These are phyloP conservation scores for Pseudocercospora cruenta DNA, from an alignment of 2,329 filamentous ascomycete species.

Conservation along the genomic window DNA sequence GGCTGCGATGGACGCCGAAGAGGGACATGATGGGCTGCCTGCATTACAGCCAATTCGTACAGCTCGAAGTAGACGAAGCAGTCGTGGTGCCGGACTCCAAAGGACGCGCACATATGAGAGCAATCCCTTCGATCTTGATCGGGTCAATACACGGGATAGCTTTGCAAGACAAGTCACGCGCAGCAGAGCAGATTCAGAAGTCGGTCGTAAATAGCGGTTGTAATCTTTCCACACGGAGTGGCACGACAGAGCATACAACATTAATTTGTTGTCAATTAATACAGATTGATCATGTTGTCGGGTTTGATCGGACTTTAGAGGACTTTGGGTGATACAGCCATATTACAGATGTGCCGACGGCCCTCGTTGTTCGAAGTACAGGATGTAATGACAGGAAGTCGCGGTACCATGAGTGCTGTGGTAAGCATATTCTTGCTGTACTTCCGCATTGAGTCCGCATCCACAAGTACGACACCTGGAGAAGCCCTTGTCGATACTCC, in stretches of 20 bases:
- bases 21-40: background rate
- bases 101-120: constrained; percentile 28
- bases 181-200: constrained; percentile 1
- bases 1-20: background rate
- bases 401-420: no score
- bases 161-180: constrained; percentile 36
- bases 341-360: no score
- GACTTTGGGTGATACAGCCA: no score
- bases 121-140: constrained; percentile 55
- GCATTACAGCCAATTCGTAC: background rate
- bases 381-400: no score
- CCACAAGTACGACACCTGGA: no score
- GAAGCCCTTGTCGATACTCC: no score
- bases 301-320: no score
- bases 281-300: no score
- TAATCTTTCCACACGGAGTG: background rate
- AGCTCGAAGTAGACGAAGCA: background rate
- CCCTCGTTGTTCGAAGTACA: no score
- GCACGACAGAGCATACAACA: background rate
- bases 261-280: background rate
- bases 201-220: background rate
- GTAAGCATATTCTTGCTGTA: no score
- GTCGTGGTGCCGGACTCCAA: background rate
- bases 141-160: constrained; percentile 52
- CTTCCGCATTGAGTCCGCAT: no score